These are phyloP conservation scores for Aspergillus nomiae DNA, from an alignment of 2,329 filamentous ascomycete genomes.

Conservation along the genomic window DNA sequence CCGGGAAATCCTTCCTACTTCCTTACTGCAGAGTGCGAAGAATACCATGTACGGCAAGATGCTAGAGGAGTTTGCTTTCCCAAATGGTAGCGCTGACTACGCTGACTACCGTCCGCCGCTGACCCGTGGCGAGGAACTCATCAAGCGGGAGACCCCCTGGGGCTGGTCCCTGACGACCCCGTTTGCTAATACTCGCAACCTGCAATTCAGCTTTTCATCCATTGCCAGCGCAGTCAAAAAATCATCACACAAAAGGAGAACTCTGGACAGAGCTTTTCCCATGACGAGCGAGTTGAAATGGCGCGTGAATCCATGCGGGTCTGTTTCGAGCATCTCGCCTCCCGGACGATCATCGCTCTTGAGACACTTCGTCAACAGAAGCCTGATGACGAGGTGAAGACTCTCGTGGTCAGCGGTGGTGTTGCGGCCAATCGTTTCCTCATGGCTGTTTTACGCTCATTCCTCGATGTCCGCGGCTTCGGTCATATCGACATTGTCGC, in stretches of 20 bases:
- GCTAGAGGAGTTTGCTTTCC: conserved; percentile 80
- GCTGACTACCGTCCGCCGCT: conserved; percentile 60
- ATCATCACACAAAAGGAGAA: conserved; percentile 48
- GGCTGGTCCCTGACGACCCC: conserved; percentile 73
- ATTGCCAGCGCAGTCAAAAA: conserved; percentile 66
- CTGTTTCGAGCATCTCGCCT: conserved; percentile 83
- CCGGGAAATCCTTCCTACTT: conserved; percentile 69
- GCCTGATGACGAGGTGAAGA: conserved; percentile 45
- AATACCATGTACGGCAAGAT: conserved; percentile 78
- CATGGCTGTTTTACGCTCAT: conserved; percentile 63
- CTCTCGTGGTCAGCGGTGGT: conserved; percentile 83
- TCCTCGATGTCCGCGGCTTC: conserved; percentile 69
- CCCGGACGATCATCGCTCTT: conserved; percentile 72
- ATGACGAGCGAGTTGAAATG: conserved; percentile 67
- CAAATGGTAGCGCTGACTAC: conserved; percentile 43
- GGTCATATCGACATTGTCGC: conserved; percentile 63
- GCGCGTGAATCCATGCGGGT: conserved; percentile 75
- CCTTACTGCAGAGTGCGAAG: conserved; percentile 55
- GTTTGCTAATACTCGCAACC: conserved; percentile 58
- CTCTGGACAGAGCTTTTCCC: conserved; percentile 41
- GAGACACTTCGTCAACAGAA: conserved; percentile 34
- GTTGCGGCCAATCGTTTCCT: conserved; percentile 86
- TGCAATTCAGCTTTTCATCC: conserved; percentile 75
- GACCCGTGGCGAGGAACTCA: conserved; percentile 61
- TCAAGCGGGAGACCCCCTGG: conserved; percentile 53